Evolutionary conservation across 2,329 filamentous ascomycete species (phyloP), one percentile per base, ranked within the genome.

Genomic region (Colletotrichum camelliae): DNA sequence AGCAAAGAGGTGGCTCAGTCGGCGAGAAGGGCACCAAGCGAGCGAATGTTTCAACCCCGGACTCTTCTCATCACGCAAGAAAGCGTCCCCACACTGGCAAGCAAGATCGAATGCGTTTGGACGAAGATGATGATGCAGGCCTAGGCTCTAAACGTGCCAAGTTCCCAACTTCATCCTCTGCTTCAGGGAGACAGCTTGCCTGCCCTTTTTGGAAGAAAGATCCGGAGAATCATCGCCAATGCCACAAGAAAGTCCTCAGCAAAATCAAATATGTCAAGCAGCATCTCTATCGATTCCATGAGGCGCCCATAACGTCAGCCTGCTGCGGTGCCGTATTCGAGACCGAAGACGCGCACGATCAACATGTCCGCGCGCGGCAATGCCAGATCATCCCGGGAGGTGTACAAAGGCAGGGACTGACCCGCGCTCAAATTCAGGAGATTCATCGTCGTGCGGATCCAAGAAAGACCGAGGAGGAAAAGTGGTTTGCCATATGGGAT

Each of bases 121-220:
- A 57, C 2, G 70, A 37, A 1, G 27, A 74, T 12, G 15, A 37
- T 9, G 43, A 69, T 5, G 21, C 13, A 13, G 16, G 33, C 0
- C 62, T 35, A 5, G 73, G 39, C 15, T 65, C 5, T 21, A 75
- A 74, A 35, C 58, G 70, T 7, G 55, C 70, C 5, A 74, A 62
- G 21, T 35, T 75, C 27, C 62, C 62, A 15, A 1, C 10, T 33
- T 24, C 43, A 52, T 52, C 37, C 6, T 10, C 21, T 29, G 15
- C 52, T 8, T 15, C 52, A 15, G 52, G 52, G 8, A 74, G 35
- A 21, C 61, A 35, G 37, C 70, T 75, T 18, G 82, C 82, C 2
- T 83, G 82, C 33, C 82, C 82, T 2, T 83, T 81, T 61, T 82
- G 80, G 67, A 84, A 83, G 65, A 79, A 79, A n/a, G 79, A 82